Percentiles rank a stretch among this genome's conserved stretches.
Evolutionary conservation across 1,284 basidiomycete species (phyloP).

Genomic region (Meripilus lineatus): DNA sequence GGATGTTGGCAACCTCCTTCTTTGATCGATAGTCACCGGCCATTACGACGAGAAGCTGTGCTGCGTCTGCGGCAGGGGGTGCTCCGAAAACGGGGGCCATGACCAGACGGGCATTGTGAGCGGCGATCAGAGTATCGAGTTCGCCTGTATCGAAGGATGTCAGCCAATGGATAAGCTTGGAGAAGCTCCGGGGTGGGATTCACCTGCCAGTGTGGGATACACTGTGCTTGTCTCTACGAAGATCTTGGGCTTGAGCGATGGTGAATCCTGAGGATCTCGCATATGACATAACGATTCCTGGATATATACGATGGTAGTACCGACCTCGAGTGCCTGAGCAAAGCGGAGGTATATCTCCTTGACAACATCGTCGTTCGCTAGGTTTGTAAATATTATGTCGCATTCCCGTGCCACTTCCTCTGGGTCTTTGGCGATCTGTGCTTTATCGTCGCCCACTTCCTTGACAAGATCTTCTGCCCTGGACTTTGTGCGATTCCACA

Average conservation of each 20-base stretch:
- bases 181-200: not conserved
- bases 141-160: no score
- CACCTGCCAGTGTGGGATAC: conserved; percentile 69
- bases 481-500: conserved; percentile 63
- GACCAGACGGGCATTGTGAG: conserved; percentile 65
- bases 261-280: conserved; percentile 28
- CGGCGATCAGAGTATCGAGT: conserved; percentile 67
- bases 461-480: conserved; percentile 56
- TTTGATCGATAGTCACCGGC: conserved; percentile 83
- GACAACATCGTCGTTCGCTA: conserved; percentile 73
- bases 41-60: conserved; percentile 72
- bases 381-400: conserved; percentile 78
- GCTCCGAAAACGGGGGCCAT: conserved; percentile 81
- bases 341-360: conserved; percentile 65
- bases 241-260: conserved; percentile 52
- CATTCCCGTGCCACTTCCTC: conserved; percentile 60
- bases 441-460: conserved; percentile 47
- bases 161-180: no score
- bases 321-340: conserved; percentile 48
- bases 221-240: conserved; percentile 84
- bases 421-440: conserved; percentile 49
- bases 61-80: conserved; percentile 61
- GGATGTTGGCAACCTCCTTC: conserved; percentile 71
- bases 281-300: not conserved
- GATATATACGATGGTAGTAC: conserved; percentile 1